A percentile compares a stretch with the other conserved stretches of the same genome.
Conservation (phyloP, 805 yeast species). For the Debaryomyces prosopidis region DNA sequence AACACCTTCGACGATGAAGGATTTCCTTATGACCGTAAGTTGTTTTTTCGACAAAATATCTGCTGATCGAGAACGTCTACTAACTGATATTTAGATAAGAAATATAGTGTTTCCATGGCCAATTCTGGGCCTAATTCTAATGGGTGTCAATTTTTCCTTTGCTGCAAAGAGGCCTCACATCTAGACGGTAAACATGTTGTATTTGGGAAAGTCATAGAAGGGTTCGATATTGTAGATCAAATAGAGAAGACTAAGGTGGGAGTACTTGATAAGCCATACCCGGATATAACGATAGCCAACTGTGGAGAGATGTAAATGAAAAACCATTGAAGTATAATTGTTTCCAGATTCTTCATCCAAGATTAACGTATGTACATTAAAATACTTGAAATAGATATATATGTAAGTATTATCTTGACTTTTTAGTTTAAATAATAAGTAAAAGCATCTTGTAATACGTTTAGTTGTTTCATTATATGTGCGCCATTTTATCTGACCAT, state of each 20-base stretch:
- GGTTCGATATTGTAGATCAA: constrained; percentile 73
- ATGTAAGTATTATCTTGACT: too few species aligned
- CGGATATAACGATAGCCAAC: constrained; percentile 11
- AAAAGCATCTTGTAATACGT: too few species aligned
- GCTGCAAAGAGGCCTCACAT: constrained; percentile 84
- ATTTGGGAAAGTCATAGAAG: constrained; percentile 88
- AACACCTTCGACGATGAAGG: constrained; percentile 46
- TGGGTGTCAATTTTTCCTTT: constrained; percentile 91
- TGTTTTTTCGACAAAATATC: background rate
- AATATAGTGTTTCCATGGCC: constrained; percentile 37
- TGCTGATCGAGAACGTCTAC: background rate
- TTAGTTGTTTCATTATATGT: too few species aligned
- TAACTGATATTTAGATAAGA: constrained; percentile 16
- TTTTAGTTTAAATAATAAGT: too few species aligned
- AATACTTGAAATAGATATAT: background rate
- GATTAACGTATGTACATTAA: background rate
- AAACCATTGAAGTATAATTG: too few species aligned
- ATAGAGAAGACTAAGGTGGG: constrained; percentile 11
- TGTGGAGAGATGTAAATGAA: constrained; percentile 21
- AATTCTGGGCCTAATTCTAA: constrained; percentile 88
- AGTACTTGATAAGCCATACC: constrained; percentile 10
- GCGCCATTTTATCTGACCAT: too few species aligned
- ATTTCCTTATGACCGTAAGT: constrained; percentile 27
- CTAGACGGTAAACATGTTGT: constrained; percentile 94
- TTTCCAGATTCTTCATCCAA: too few species aligned